Evolutionary conservation across 2,329 filamentous ascomycete species (phyloP).

Genomic region (Colletotrichum tamarilloi): DNA sequence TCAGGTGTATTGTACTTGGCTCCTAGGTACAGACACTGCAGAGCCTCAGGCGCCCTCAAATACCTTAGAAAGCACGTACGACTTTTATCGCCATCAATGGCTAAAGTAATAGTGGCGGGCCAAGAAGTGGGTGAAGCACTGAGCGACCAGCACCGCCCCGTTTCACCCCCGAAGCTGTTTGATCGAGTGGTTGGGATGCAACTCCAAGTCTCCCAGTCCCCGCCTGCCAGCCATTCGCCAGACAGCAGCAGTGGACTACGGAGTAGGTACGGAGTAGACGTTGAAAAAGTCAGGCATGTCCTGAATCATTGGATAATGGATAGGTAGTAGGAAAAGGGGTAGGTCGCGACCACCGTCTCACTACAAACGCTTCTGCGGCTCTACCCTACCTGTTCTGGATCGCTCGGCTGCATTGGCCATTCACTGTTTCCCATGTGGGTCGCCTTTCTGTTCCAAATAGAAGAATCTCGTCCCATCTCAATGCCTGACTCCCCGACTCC

Average conservation of each 20-base stretch:
- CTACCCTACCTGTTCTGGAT: not conserved
- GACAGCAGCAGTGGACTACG: not conserved
- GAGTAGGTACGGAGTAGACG: too few species aligned
- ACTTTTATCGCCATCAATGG: not conserved
- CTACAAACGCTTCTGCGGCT: not conserved
- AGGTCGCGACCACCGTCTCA: conserved; percentile 10
- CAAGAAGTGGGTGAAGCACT: conserved; percentile 18
- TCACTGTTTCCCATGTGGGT: not conserved
- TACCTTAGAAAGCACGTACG: not conserved
- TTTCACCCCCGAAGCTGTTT: conserved; percentile 22
- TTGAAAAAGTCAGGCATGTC: too few species aligned
- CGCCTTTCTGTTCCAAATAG: conserved; percentile 6
- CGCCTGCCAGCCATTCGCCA: not conserved
- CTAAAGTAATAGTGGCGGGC: not conserved
- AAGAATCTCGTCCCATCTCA: conserved; percentile 18
- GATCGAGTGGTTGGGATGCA: conserved; percentile 25
- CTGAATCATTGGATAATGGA: too few species aligned
- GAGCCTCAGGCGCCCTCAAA: not conserved
- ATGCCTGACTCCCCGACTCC: not conserved
- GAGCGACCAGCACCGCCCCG: conserved; percentile 24
- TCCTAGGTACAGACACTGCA: not conserved
- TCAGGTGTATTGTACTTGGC: not conserved
- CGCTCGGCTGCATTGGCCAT: not conserved
- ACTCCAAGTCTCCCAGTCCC: not conserved
- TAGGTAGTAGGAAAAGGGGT: not conserved